Evolutionary conservation across 257 asterid genomes (phyloP).

Genomic region (Nicotiana sylvestris): DNA sequence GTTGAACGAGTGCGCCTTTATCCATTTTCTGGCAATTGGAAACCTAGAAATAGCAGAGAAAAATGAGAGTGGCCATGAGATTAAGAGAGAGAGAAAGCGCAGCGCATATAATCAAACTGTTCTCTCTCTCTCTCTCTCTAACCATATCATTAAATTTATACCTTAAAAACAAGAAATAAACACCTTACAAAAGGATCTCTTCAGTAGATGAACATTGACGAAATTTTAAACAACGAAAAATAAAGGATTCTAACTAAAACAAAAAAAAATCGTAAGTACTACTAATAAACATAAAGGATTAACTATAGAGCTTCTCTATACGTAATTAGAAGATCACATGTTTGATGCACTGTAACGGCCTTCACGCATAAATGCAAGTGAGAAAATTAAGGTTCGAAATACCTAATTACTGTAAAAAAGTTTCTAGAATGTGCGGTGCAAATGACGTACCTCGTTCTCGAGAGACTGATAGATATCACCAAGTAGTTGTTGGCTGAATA

Average conservation of each 20-base stretch:
- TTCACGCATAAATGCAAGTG: not conserved
- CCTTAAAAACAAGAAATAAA: not conserved
- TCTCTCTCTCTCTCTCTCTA: not conserved
- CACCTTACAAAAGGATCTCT: not conserved
- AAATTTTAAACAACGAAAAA: too few species aligned
- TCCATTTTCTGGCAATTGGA: not conserved
- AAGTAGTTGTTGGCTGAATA: not conserved
- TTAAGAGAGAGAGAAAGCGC: not conserved
- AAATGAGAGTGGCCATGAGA: not conserved
- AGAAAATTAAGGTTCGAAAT: not conserved
- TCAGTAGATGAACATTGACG: not conserved
- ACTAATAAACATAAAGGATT: not conserved
- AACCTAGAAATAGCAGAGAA: not conserved
- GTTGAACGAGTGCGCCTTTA: not conserved
- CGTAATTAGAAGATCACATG: not conserved
- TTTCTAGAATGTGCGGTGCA: not conserved
- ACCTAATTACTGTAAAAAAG: not conserved
- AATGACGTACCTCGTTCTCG: not conserved
- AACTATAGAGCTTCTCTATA: not conserved
- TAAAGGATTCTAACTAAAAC: not conserved
- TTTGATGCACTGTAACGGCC: not conserved
- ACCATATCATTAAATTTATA: too few species aligned
- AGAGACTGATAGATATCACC: not conserved
- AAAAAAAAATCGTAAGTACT: not conserved
- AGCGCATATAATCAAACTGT: not conserved